A percentile compares a stretch with the other conserved stretches of the same genome.
These are phyloP conservation scores for Sclerotinia sclerotiorum DNA, from an alignment of 2,329 filamentous ascomycete genomes.

Conservation along the genomic window DNA sequence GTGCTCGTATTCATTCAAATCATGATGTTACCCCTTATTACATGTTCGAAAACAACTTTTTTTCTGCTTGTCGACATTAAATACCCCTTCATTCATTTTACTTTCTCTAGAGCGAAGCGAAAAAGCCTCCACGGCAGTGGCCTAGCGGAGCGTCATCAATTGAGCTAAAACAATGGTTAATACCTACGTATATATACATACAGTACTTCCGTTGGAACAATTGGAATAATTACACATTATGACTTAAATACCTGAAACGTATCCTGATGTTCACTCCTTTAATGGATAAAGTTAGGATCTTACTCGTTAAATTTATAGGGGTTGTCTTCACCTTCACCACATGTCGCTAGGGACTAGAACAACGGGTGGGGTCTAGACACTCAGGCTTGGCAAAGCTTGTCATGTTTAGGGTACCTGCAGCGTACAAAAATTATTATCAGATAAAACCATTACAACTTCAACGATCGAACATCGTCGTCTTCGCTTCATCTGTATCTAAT, in stretches of 20 bases:
- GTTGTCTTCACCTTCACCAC: not conserved
- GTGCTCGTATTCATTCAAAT: not conserved
- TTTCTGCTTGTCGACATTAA: no score
- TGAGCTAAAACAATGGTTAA: no score
- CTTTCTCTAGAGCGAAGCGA: not conserved
- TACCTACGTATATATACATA: no score
- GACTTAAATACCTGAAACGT: not conserved
- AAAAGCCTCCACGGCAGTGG: slow-evolving; percentile 8
- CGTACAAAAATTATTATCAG: not conserved
- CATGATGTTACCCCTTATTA: not conserved
- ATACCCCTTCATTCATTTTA: not conserved
- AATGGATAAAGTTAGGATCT: not conserved
- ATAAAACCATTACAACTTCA: not conserved
- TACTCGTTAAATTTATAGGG: slow-evolving; percentile 16
- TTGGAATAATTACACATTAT: not conserved
- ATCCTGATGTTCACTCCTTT: not conserved
- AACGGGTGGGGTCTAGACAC: no score
- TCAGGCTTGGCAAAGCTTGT: slow-evolving; percentile 6
- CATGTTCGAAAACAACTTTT: not conserved
- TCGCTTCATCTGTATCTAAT: not conserved
- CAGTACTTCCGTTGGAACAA: not conserved
- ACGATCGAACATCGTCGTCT: not conserved
- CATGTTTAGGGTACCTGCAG: not conserved
- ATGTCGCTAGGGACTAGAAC: not conserved
- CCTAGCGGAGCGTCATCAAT: not conserved